A percentile compares a stretch with the other conserved stretches of the same genome.
Conservation (phyloP, 2,329 filamentous ascomycete genomes). For the Lecanicillium sp. region DNA sequence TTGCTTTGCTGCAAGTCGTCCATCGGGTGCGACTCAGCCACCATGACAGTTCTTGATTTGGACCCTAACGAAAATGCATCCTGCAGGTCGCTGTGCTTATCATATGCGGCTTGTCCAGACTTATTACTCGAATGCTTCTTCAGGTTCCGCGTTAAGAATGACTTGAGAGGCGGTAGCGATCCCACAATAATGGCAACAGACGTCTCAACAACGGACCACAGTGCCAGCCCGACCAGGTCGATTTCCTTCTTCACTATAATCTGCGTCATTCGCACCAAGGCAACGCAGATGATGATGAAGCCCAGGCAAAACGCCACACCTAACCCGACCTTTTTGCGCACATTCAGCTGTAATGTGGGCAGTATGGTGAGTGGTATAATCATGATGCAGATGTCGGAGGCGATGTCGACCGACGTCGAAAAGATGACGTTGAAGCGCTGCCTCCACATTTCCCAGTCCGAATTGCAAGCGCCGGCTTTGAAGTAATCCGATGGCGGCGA, state of each 20-base stretch:
- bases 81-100: background rate
- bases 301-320: conserved; percentile 14
- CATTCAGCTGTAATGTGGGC: conserved; percentile 12
- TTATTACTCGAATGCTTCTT: conserved; percentile 9
- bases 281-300: conserved; percentile 14
- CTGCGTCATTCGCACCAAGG: conserved; percentile 16
- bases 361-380: conserved; percentile 13
- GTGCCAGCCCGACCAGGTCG: conserved; percentile 13
- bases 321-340: conserved; percentile 13
- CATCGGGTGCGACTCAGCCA: conserved; percentile 11
- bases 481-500: conserved; percentile 10
- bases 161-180: conserved; percentile 14
- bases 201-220: conserved; percentile 10
- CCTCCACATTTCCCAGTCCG: conserved; percentile 7
- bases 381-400: conserved; percentile 14
- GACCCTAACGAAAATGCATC: conserved; percentile 1
- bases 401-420: conserved; percentile 12
- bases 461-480: conserved; percentile 11
- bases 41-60: conserved; percentile 5
- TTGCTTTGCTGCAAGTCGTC: conserved; percentile 11
- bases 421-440: conserved; percentile 12
- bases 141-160: conserved; percentile 10
- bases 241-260: conserved; percentile 11
- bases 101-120: background rate
- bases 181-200: conserved; percentile 13